Evolutionary conservation across 768 basidiomycete species (phyloP).

Genomic region (Gloeostereum incarnatum): DNA sequence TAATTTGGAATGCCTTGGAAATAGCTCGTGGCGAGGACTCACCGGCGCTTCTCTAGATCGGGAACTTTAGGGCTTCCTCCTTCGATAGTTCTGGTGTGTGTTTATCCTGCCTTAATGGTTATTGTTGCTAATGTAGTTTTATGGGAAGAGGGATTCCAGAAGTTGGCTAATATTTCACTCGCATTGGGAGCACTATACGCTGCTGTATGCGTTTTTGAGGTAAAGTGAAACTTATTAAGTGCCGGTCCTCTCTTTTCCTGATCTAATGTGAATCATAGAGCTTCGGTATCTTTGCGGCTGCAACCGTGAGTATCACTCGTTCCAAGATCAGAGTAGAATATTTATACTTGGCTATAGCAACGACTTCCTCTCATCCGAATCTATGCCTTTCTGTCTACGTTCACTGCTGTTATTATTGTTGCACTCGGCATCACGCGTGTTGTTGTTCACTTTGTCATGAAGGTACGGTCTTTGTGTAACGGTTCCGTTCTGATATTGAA

Average conservation of each 20-base stretch:
- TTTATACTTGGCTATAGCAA: constrained; percentile 30
- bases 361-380: constrained; percentile 39
- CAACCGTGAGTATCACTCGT: constrained; percentile 30
- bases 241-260: neutral
- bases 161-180: constrained; percentile 46
- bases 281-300: constrained; percentile 44
- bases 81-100: constrained; percentile 40
- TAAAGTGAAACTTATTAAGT: constrained; percentile 8
- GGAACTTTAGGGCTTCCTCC: constrained; percentile 47
- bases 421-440: constrained; percentile 45
- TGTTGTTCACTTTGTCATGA: constrained; percentile 59
- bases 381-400: constrained; percentile 42
- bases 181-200: constrained; percentile 53
- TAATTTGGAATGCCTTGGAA: too few relatives aligned
- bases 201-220: constrained; percentile 38
- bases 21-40: neutral
- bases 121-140: neutral
- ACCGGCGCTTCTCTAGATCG: constrained; percentile 30
- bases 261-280: constrained; percentile 12
- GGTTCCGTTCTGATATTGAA: neutral
- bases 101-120: neutral
- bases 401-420: constrained; percentile 37
- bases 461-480: constrained; percentile 28
- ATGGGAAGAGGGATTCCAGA: constrained; percentile 26
- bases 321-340: neutral